Evolutionary conservation across 768 basidiomycete genomes (phyloP), one percentile per base, ranked within the genome.

Genomic region (Sarcomyxa edulis): DNA sequence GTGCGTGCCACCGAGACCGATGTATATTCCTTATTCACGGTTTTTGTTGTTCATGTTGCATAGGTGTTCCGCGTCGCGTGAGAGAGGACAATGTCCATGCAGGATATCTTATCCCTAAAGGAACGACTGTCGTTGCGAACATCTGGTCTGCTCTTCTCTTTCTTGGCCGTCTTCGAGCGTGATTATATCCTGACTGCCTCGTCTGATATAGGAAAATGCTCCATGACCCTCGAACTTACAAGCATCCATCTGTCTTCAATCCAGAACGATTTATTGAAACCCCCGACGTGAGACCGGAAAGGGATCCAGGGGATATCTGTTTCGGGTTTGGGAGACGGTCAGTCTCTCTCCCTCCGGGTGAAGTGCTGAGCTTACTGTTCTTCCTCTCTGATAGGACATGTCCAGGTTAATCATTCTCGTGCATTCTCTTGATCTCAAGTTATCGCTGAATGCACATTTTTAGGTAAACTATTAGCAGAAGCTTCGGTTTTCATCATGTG

Each of bases 311-410:
- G 5, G 39, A 42, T 7, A 2, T 46, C 6, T 39, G 40, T 16
- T 58, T 56, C 33, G 57, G 58, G 9, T 58, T 50, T 31, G 57
- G 58, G 6, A 44, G 57, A 57, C 71, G 83, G 71, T 69, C 42
- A 44, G 69, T 58, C 8, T 39, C 7, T 23, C 33, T 22, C 23
- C 18, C 18, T 34, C 18, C 19, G 18, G 19, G 11, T n/a, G n/a
- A n/a, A n/a, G n/a, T n/a, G n/a, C n/a, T n/a, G n/a, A n/a, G n/a
- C n/a, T n/a, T n/a, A n/a, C n/a, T n/a, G n/a, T n/a, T n/a, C n/a
- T n/a, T n/a, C n/a, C n/a, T n/a, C n/a, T n/a, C n/a, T n/a, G n/a
- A n/a, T n/a, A n/a, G n/a, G n/a, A n/a, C n/a, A n/a, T n/a, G n/a
- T n/a, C n/a, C n/a, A n/a, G n/a, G n/a, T n/a, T n/a, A n/a, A n/a